Base-by-base conservation (phyloP, 805 yeast species). In the Candida silvicultrix region DNA sequence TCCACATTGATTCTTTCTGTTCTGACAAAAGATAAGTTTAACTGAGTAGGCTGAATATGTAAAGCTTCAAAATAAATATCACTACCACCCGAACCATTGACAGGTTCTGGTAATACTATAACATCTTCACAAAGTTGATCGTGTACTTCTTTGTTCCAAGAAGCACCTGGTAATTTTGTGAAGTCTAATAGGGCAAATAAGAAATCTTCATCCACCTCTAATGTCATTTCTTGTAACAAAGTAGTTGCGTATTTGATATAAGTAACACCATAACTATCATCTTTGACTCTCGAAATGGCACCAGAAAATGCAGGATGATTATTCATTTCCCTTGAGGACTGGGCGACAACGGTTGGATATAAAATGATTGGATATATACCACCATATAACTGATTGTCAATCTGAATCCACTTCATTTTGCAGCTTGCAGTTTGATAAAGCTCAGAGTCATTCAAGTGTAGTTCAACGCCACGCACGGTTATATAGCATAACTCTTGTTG, bases 161-260 rank as follows among this genome's bases (percentile, higher is more conserved):
- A 68, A 0, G 94, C 89, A 1, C 92, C 94, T 0, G 95, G 94
- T 34, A 85, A 67, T 57, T 85, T 83, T 5, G 84, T 74, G 56
- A 89, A 89, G 39, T 89, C 96, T 38, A 90, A 62, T 41, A 90
- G 60, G 0, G 95, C 89, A 61, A 83, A 82, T 52, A 92, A 63
- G 63, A 94, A 89, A 60, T 92, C 97, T 65, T 94, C 99, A 63
- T 94, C 99, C 39, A 92, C 75, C 58, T 94, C 98, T 40, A 94
- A 67, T 0, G 97, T 82, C 77, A 94, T 77, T 59, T 92, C 97
- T 65, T 94, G 99, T 42, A 94, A 65, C 46, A 95, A 68, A 2
- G 87, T 61, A 0, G 99, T 92, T 0, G 97, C 97, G 65, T 89
- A 89, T 63, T 95, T 95, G 60, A 92, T 82, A 61, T 85, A 90